Evolutionary conservation across 352 stramenopile genomes (phyloP).

Genomic region (Phytopythium boreale): DNA sequence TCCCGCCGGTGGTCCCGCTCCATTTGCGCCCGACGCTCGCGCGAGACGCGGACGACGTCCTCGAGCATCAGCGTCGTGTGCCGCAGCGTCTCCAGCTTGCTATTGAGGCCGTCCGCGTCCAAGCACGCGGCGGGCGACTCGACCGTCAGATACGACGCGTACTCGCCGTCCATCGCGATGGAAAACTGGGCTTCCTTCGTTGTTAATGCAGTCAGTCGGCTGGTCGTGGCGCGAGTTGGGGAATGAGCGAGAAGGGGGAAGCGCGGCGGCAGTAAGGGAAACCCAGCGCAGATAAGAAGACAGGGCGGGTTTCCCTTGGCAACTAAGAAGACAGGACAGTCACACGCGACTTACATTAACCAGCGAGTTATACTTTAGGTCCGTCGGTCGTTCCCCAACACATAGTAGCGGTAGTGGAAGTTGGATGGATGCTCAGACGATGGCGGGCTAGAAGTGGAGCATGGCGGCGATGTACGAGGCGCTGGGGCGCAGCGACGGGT

Average conservation of each 20-base stretch:
- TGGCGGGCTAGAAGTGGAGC: conserved; percentile 35
- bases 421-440: too few species aligned
- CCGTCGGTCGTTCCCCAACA: background rate
- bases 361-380: background rate
- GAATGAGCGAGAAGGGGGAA: background rate
- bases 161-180: background rate
- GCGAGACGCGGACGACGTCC: conserved; percentile 5
- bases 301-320: background rate
- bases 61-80: background rate
- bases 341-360: background rate
- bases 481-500: conserved; percentile 65
- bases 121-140: background rate
- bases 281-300: background rate
- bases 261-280: background rate
- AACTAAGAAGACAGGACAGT: background rate
- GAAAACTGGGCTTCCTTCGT: background rate
- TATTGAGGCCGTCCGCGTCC: background rate
- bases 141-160: background rate
- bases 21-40: background rate
- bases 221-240: background rate
- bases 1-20: background rate
- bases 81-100: background rate
- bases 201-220: background rate
- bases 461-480: conserved; percentile 75
- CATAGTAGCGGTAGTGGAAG: background rate